Percentiles rank a stretch among this genome's conserved stretches.
Conservation (phyloP, 768 basidiomycete species). For the Clathrus columnatus region DNA sequence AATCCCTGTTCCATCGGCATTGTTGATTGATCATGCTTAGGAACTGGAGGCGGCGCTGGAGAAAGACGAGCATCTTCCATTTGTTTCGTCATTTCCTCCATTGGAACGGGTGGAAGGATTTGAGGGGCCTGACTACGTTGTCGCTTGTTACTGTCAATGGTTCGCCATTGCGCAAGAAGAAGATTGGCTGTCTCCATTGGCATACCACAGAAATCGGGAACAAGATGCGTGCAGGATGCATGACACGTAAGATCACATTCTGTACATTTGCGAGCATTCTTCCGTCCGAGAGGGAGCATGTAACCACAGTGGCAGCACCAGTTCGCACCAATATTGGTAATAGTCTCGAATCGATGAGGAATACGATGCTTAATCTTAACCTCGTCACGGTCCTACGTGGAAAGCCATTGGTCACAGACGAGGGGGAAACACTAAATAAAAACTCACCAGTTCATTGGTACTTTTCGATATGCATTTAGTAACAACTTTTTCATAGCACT, state of each 20-base stretch:
- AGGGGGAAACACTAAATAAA: not conserved
- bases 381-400: constrained; percentile 78
- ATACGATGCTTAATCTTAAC: constrained; percentile 99
- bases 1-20: constrained; percentile 11
- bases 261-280: constrained; percentile 91
- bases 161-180: constrained; percentile 80
- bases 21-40: constrained; percentile 14
- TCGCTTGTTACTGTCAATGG: constrained; percentile 60
- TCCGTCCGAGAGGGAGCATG: constrained; percentile 92
- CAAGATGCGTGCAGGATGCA: constrained; percentile 93
- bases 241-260: constrained; percentile 97
- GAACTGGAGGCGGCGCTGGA: not conserved
- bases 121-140: constrained; percentile 24
- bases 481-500: constrained; percentile 97
- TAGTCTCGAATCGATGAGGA: constrained; percentile 93
- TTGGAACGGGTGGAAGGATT: constrained; percentile 14
- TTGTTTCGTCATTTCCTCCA: constrained; percentile 19
- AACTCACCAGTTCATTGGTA: constrained; percentile 72
- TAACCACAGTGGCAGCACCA: constrained; percentile 99
- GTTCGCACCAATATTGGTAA: constrained; percentile 94
- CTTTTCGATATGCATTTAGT: constrained; percentile 99
- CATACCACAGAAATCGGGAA: constrained; percentile 99
- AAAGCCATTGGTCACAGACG: not conserved
- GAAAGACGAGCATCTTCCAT: constrained; percentile 13
- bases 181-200: constrained; percentile 98